Base-by-base conservation (phyloP, 2,329 filamentous ascomycete genomes). In the Teratosphaeria viscida region DNA sequence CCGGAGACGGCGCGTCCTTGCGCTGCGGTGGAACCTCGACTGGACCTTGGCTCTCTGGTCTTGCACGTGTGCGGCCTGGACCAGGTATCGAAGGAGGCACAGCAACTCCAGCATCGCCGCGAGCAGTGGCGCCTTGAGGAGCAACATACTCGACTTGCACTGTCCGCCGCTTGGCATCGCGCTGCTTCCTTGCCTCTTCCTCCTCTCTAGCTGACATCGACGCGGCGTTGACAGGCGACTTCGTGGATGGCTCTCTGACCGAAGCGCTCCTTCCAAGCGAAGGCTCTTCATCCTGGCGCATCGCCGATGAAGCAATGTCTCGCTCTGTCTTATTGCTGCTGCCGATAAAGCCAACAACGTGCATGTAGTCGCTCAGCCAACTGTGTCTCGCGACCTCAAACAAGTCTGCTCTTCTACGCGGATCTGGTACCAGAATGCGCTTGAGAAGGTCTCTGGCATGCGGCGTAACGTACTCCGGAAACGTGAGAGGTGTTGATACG, bases 141-240 rank as follows among this genome's bases (percentile, higher is more conserved):
- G 92, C 89, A 59, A 97, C 94, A 74, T 99, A 99, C 77, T 99
- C 94, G 62, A 99, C 89, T 76, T 99, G 94, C 0, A 99, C 90
- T 0, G 94, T 99, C 67, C 92, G 85, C 60, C 94, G 86, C 76
- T 97, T 97, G 68, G 88, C 88, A 71, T 96, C 92, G 66, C 91
- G 87, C 35, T 79, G 75, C 7, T 81, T 76, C 52, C 62, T 64
- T 6, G 43, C 57, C 32, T 67, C 66, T 35, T 60, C 60, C 55
- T 68, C 66, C 32, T 65, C 65, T 16, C 63, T 65, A 19, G 52
- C 19, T 56, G 65, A 65, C 58, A 62, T 67, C 49, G 65, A 62
- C 37, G 56, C 61, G 27, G 64, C 60, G 19, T 19, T 49, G 5
- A 60, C 59, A n/a, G 68, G 68, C 47, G 67, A 64, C 54, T 65